Percentiles rank a stretch among this genome's conserved stretches.
phyloP scores from a whole-genome alignment of 441 rosid genomes.

The Capsella rubella region DNA sequence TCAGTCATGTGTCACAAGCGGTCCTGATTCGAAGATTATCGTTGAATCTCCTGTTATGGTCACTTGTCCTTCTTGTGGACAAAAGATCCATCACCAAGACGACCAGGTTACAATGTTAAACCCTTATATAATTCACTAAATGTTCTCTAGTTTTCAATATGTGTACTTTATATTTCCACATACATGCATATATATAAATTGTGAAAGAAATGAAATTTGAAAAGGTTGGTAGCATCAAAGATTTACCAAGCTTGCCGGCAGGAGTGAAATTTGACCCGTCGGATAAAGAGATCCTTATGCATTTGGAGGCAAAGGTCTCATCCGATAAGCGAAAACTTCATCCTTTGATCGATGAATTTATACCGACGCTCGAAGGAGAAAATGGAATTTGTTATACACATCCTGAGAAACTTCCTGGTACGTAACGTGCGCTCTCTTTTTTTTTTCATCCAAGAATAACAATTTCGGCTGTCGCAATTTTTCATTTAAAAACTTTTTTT shows the following conservation, averaged over 20 bases:
- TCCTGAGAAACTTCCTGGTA: constrained; percentile 96
- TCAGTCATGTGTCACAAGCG: constrained; percentile 41
- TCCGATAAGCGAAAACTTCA: constrained; percentile 69
- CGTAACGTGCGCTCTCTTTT: constrained; percentile 6
- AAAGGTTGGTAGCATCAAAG: constrained; percentile 58
- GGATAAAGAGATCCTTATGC: constrained; percentile 88
- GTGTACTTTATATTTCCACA: neutral
- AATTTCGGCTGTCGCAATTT: neutral
- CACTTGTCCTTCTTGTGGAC: constrained; percentile 90
- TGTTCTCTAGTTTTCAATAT: constrained; percentile 1
- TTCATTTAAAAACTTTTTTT: neutral
- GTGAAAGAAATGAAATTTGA: constrained; percentile 3
- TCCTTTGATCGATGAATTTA: constrained; percentile 90
- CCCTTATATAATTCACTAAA: constrained; percentile 2
- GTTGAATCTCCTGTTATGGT: constrained; percentile 35
- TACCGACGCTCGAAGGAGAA: constrained; percentile 84
- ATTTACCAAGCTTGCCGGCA: constrained; percentile 90
- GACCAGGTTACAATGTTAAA: constrained; percentile 60
- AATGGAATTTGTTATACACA: constrained; percentile 97
- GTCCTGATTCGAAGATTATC: constrained; percentile 37
- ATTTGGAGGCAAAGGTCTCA: constrained; percentile 78
- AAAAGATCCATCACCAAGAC: constrained; percentile 51
- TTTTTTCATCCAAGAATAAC: neutral
- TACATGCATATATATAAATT: neutral
- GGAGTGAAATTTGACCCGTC: constrained; percentile 97